Evolutionary conservation across 768 basidiomycete genomes (phyloP), one percentile per base, ranked within the genome.

Genomic region (Mycena albidolilacea): DNA sequence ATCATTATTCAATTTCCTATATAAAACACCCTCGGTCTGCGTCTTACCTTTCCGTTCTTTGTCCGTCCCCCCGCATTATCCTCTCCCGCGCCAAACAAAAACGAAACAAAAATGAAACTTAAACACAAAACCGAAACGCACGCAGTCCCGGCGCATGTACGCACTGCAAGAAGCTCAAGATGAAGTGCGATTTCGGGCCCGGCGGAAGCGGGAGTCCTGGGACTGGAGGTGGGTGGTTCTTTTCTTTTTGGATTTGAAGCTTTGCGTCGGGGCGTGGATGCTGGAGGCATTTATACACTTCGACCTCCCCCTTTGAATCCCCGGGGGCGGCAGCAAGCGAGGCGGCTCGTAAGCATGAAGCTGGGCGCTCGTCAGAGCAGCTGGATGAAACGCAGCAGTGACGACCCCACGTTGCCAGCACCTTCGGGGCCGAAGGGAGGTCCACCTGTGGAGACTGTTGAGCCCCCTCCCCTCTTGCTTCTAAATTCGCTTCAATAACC

Each of bases 81-180:
- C 17, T 48, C 46, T 48, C 46, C 15, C 6, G 46, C 15, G 46
- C 15, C 12, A 48, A 48, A 48, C 46, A 6, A 48, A 48, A 48
- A 14, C 46, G 12, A 48, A 48, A 48, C 41, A 14, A 9, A 9
- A 43, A 9, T 43, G 46, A 48, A 48, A 48, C 46, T 15, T 48
- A 14, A 14, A 15, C 17, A 17, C 46, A 15, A 48, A 48, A 48
- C 46, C 30, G 30, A 30, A 30, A 30, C 14, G 30, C 30, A 30
- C 30, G 46, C 41, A 43, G 41, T 43, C 41, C 41, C 2, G 41
- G 50, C 50, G 50, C 50, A 21, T 52, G 50, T 21, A 52, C 50
- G 14, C 50, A 52, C 8, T 52, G 50, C 50, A 52, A 11, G 50
- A n/a, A 9, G n/a, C 19, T 21, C n/a, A 52, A 52, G 93, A n/a